Evolutionary conservation across 768 basidiomycete genomes (phyloP).

Genomic region (Trametopsis cervina): DNA sequence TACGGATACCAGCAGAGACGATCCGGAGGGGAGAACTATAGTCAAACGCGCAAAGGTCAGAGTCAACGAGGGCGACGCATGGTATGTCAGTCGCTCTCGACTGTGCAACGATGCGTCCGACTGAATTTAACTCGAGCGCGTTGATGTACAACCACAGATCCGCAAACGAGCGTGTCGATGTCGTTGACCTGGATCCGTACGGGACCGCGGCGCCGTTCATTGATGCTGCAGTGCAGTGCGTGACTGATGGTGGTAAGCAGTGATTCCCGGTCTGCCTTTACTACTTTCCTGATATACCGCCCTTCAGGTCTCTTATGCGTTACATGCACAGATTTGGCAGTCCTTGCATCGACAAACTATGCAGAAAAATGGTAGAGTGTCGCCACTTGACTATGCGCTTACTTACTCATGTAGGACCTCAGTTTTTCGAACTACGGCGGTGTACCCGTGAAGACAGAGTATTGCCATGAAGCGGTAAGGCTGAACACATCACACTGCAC

Average conservation of each 20-base stretch:
- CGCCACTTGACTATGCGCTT: not conserved
- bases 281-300: not conserved
- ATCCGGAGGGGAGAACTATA: slow-evolving; percentile 8
- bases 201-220: slow-evolving; percentile 97
- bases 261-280: not conserved
- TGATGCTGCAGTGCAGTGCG: slow-evolving; percentile 85
- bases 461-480: slow-evolving; percentile 85
- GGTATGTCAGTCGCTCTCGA: slow-evolving; percentile 41
- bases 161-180: slow-evolving; percentile 72
- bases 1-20: slow-evolving; percentile 5
- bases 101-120: too few species aligned
- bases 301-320: slow-evolving; percentile 78
- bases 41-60: slow-evolving; percentile 55
- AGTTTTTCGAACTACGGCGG: slow-evolving; percentile 97
- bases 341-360: slow-evolving; percentile 89
- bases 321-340: slow-evolving; percentile 94
- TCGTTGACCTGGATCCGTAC: slow-evolving; percentile 97
- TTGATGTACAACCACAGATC: slow-evolving; percentile 88
- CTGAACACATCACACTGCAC: slow-evolving; percentile 2
- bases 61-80: slow-evolving; percentile 92
- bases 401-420: not conserved
- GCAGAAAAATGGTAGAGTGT: slow-evolving; percentile 84
- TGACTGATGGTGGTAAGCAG: slow-evolving; percentile 77
- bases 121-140: slow-evolving; percentile 38
- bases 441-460: slow-evolving; percentile 84